A percentile compares a stretch with the other conserved stretches of the same genome.
phyloP scores from a whole-genome alignment of 352 stramenopile genomes.

The Globisporangium paddicum region DNA sequence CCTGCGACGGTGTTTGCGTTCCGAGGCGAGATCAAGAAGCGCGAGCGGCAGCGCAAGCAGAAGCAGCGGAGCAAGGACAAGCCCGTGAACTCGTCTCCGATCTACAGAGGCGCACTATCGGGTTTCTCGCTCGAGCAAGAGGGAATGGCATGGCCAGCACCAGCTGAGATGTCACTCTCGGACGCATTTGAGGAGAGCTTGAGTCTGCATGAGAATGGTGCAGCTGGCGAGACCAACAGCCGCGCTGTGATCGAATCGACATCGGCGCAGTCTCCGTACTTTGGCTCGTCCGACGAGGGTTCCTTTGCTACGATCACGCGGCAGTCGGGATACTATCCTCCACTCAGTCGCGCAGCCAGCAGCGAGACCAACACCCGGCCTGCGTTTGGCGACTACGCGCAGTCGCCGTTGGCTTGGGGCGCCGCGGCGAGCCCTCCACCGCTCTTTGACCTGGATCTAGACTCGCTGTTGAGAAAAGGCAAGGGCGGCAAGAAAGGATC shows the following conservation, averaged over 20 bases:
- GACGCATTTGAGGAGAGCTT: slow-evolving; percentile 38
- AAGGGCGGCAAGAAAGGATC: slow-evolving; percentile 55
- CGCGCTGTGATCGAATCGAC: slow-evolving; percentile 9
- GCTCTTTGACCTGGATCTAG: slow-evolving; percentile 24
- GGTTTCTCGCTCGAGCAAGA: slow-evolving; percentile 58
- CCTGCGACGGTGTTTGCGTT: slow-evolving; percentile 57
- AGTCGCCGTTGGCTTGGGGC: slow-evolving; percentile 41
- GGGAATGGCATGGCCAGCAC: slow-evolving; percentile 48
- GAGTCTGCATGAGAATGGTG: slow-evolving; percentile 11
- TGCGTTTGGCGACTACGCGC: slow-evolving; percentile 14
- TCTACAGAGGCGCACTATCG: slow-evolving; percentile 17
- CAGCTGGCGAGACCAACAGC: not conserved
- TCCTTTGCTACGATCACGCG: slow-evolving; percentile 72
- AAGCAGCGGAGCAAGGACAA: slow-evolving; percentile 34
- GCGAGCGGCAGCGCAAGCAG: slow-evolving; percentile 57
- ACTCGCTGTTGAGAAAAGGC: slow-evolving; percentile 14
- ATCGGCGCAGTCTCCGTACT: slow-evolving; percentile 3
- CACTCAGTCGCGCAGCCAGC: slow-evolving; percentile 22
- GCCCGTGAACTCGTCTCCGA: slow-evolving; percentile 21
- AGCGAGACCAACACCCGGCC: slow-evolving; percentile 6
- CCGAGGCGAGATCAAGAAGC: slow-evolving; percentile 72
- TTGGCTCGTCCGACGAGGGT: slow-evolving; percentile 22
- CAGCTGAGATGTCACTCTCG: slow-evolving; percentile 37
- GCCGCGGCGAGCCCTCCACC: slow-evolving; percentile 21
- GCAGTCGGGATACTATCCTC: slow-evolving; percentile 72